A percentile compares a stretch with the other conserved stretches of the same genome.
Conservation (phyloP, 768 basidiomycete genomes). For the Tricholoma terreum region DNA sequence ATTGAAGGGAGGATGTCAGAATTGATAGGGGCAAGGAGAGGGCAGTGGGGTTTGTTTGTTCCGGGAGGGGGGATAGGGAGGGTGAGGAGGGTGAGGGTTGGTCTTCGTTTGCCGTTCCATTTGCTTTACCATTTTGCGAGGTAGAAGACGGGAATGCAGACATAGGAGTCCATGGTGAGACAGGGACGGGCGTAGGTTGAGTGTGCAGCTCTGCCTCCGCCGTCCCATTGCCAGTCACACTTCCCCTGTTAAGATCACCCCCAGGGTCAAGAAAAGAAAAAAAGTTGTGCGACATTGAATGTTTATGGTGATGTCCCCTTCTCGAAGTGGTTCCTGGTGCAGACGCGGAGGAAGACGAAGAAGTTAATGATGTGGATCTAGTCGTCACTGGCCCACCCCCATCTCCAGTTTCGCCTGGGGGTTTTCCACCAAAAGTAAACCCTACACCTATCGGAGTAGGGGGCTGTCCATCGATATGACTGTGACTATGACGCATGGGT, state of each 20-base stretch:
- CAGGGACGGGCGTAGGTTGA: constrained; percentile 55
- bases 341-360: constrained; percentile 20
- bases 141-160: constrained; percentile 34
- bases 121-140: no score
- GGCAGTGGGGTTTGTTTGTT: no score
- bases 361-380: constrained; percentile 19
- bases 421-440: constrained; percentile 66
- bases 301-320: constrained; percentile 87
- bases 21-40: no score
- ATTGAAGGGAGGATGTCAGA: constrained; percentile 34
- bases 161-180: constrained; percentile 67
- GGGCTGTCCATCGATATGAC: constrained; percentile 18
- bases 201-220: constrained; percentile 45
- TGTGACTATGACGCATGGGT: constrained; percentile 5
- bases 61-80: no score
- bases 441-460: constrained; percentile 45
- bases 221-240: not conserved
- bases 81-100: no score
- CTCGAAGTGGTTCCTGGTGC: constrained; percentile 29
- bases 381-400: constrained; percentile 26
- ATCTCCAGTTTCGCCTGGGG: no score
- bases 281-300: constrained; percentile 91
- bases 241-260: not conserved
- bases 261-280: constrained; percentile 93
- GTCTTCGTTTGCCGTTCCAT: no score